Evolutionary conservation across 495 filamentous ascomycete genomes (phyloP).

Genomic region (Daldinia bambusicola): DNA sequence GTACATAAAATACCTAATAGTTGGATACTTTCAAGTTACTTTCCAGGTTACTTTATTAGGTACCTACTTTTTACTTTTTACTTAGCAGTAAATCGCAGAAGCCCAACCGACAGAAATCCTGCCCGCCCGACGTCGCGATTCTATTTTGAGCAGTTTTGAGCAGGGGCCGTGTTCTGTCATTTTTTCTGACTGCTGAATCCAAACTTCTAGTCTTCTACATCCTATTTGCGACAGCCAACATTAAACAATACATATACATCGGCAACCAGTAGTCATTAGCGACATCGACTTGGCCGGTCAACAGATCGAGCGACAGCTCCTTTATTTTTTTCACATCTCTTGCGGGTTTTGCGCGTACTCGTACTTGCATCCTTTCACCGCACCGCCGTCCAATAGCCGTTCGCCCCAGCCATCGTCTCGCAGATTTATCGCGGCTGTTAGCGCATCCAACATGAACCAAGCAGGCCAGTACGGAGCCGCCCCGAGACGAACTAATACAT

Average conservation of each 20-base stretch:
- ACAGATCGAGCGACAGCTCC: constrained; percentile 12
- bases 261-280: constrained; percentile 9
- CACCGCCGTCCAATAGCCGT: constrained; percentile 28
- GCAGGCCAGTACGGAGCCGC: constrained; percentile 56
- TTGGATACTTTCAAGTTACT: no score
- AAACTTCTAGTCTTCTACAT: constrained; percentile 8
- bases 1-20: no score
- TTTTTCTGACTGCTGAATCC: constrained; percentile 10
- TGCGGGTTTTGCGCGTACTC: constrained; percentile 5
- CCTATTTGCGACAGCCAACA: constrained; percentile 24
- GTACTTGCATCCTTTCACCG: constrained; percentile 19
- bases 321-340: constrained; percentile 4
- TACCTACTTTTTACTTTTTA: background rate
- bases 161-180: constrained; percentile 20
- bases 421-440: constrained; percentile 60
- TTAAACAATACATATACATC: constrained; percentile 1
- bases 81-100: constrained; percentile 23
- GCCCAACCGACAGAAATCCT: constrained; percentile 37
- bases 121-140: constrained; percentile 41
- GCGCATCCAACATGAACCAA: constrained; percentile 62
- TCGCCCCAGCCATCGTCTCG: constrained; percentile 63
- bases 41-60: no score
- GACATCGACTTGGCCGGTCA: constrained; percentile 14
- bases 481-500: constrained; percentile 55
- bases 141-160: constrained; percentile 24